Base-by-base conservation (phyloP, 164 flowering plant species). In the Vitis amurensis region DNA sequence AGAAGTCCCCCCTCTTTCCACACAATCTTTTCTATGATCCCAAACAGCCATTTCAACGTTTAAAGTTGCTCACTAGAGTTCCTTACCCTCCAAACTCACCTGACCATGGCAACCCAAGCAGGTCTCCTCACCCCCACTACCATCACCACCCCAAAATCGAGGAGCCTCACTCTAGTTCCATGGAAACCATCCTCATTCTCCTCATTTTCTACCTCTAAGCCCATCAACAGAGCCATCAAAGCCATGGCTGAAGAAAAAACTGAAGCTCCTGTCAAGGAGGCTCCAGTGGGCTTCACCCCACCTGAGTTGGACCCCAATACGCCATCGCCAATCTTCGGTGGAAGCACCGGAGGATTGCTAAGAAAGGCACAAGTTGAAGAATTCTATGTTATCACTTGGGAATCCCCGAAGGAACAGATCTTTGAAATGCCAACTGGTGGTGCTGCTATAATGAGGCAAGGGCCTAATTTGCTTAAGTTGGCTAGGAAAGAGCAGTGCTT, bases 381-480 rank as follows among this genome's bases (percentile, higher is more conserved):
- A 66, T 92, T 92, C 76, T 90, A 92, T 55, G 97, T 88, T 68
- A 92, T 92, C 69, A 92, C 97, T 37, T 92, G 97, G 97, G 91
- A 88, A 1, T 90, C 95, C 0, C 95, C 95, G 0, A 92, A 90
- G 78, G 97, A 92, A 59, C 97, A 92, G 53, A 79, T 90, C 49
- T 92, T 92, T 74, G 97, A 92, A 78, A 90, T 92, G 97, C 97
- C 97, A 0, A 92, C 97, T 0, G 97, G 93, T 0, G 97, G 97
- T 49, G 97, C 97, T 8, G 97, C 97, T n/a, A 92, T 90, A 29
- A 92, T 92, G 97, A 73, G 97, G 67, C 74, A 90, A 68, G 97
- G 97, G 0, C 95, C 97, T 3, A 92, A 92, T 57, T 60, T 95
- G 87, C 84, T 95, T 48, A 95, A 93, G 67, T 64, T 95, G 78